Conservation (phyloP, 2,329 filamentous ascomycete genomes). For the Bisporella sp. region DNA sequence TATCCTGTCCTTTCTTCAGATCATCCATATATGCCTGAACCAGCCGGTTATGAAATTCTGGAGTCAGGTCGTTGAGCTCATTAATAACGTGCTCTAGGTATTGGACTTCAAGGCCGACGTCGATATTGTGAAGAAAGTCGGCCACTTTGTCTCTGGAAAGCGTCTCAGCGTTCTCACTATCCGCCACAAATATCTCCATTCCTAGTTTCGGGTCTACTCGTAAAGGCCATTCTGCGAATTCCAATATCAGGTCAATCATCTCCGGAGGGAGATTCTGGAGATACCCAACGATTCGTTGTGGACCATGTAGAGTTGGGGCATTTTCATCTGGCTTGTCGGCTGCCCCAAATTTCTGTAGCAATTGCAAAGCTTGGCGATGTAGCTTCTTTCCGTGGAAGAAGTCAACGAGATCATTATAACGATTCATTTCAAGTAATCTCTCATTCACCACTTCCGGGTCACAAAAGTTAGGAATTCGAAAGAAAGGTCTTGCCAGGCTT, state of each 20-base stretch:
- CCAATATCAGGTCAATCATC: slow-evolving; percentile 82
- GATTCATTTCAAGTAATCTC: slow-evolving; percentile 77
- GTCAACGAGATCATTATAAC: slow-evolving; percentile 93
- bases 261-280: slow-evolving; percentile 83
- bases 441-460: slow-evolving; percentile 94
- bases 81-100: slow-evolving; percentile 90
- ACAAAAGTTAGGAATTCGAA: slow-evolving; percentile 95
- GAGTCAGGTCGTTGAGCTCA: slow-evolving; percentile 76
- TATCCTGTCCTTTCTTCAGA: slow-evolving; percentile 30
- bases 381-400: slow-evolving; percentile 95
- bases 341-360: slow-evolving; percentile 75
- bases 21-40: slow-evolving; percentile 62
- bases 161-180: slow-evolving; percentile 91
- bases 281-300: slow-evolving; percentile 78
- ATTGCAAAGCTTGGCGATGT: slow-evolving; percentile 76
- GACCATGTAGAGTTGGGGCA: slow-evolving; percentile 62
- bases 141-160: slow-evolving; percentile 72
- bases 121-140: slow-evolving; percentile 63
- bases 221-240: slow-evolving; percentile 87
- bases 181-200: slow-evolving; percentile 89
- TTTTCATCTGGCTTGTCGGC: slow-evolving; percentile 43
- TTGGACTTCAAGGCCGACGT: slow-evolving; percentile 62
- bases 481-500: slow-evolving; percentile 77
- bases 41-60: slow-evolving; percentile 81
- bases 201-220: slow-evolving; percentile 63